Conservation (phyloP, 202 grass and related monocot species). For the Zoysia matrella region DNA sequence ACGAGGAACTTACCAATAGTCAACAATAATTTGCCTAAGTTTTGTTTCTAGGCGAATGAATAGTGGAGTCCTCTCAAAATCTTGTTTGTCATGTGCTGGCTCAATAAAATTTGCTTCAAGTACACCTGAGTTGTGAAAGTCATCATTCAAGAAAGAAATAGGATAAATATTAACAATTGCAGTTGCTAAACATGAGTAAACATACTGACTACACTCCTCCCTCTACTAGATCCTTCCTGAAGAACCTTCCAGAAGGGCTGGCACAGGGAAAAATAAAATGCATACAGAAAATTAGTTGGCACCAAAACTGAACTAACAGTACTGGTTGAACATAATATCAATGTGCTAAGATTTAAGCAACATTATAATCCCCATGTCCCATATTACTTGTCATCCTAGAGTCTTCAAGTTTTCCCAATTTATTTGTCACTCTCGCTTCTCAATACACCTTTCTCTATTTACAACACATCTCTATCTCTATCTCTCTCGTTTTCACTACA, state of each 20-base stretch:
- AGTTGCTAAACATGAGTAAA: slow-evolving; percentile 22
- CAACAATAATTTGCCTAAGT: slow-evolving; percentile 87
- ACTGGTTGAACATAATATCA: slow-evolving; percentile 2
- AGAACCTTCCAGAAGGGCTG: slow-evolving; percentile 99
- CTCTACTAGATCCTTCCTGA: slow-evolving; percentile 95
- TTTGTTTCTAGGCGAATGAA: slow-evolving; percentile 87
- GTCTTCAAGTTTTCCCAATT: too few relatives aligned
- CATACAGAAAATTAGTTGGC: slow-evolving; percentile 25
- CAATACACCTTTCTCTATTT: too few relatives aligned
- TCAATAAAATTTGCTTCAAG: slow-evolving; percentile 99
- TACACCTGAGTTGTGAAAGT: slow-evolving; percentile 66
- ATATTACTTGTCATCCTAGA: too few relatives aligned
- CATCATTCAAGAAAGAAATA: slow-evolving; percentile 32
- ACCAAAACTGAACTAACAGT: not conserved
- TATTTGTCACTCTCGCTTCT: too few relatives aligned
- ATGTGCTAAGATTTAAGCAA: slow-evolving; percentile 11
- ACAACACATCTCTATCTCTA: too few relatives aligned
- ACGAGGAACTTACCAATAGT: slow-evolving; percentile 74
- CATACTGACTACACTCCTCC: slow-evolving; percentile 88
- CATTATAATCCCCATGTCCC: not conserved
- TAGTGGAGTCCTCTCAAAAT: slow-evolving; percentile 92
- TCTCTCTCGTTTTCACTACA: too few relatives aligned
- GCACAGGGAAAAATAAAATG: slow-evolving; percentile 20
- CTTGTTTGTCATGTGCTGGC: slow-evolving; percentile 98
- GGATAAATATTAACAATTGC: slow-evolving; percentile 12